Percentiles rank a stretch among this genome's conserved stretches.
These are phyloP conservation scores for Eucalyptus pauciflora DNA, from an alignment of 345 rosid genomes.

Conservation along the genomic window DNA sequence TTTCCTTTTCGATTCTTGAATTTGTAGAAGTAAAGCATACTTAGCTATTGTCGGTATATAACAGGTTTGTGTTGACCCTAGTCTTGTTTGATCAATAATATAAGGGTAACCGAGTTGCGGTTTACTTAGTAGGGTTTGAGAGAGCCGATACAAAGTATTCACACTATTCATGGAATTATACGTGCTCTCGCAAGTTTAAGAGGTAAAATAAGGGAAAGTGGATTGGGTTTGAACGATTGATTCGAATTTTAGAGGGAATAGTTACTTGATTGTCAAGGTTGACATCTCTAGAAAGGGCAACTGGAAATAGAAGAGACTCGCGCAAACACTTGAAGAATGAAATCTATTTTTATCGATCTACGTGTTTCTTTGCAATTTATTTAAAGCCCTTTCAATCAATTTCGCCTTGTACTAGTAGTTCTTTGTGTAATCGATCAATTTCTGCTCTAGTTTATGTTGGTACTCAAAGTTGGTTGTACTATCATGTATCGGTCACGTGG, in stretches of 20 bases:
- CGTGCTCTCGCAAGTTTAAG: background rate
- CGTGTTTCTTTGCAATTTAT: background rate
- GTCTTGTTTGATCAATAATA: background rate
- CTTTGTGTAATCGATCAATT: background rate
- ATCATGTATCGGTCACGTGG: no score
- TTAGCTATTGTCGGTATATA: background rate
- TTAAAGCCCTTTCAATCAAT: background rate
- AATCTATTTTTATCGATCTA: background rate
- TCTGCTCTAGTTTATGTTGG: background rate
- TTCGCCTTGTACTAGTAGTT: background rate
- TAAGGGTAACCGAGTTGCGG: background rate
- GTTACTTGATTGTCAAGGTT: background rate
- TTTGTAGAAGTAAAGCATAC: background rate
- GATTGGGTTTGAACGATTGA: background rate
- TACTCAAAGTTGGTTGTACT: no score
- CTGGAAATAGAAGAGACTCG: background rate
- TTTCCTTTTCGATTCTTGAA: background rate
- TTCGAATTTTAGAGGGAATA: background rate
- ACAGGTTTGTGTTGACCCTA: background rate
- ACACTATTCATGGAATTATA: background rate
- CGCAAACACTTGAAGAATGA: background rate
- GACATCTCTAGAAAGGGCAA: background rate
- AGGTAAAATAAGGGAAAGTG: background rate
- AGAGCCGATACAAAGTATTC: background rate
- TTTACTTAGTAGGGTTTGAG: background rate